Conservation (phyloP, 176 grass and related monocot species). For the Oropetium thomaeum region DNA sequence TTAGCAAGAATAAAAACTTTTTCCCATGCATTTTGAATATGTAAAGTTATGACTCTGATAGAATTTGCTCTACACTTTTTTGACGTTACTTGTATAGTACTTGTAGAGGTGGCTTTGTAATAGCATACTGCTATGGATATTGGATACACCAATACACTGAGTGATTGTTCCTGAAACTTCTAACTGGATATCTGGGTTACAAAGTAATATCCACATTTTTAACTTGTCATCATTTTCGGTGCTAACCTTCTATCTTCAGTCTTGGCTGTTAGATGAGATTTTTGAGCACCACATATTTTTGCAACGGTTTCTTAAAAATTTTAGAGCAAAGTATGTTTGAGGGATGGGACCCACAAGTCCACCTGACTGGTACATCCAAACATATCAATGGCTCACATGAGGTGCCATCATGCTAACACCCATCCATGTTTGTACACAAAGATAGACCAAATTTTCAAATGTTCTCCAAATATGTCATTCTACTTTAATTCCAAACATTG, state of each 20-base stretch:
- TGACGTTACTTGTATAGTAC: background rate
- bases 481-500: background rate
- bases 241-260: background rate
- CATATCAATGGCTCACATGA: background rate
- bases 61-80: background rate
- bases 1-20: constrained; percentile 3
- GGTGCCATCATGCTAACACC: background rate
- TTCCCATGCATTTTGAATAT: background rate
- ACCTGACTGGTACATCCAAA: constrained; percentile 1
- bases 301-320: no score
- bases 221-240: background rate
- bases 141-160: background rate
- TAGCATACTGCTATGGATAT: background rate
- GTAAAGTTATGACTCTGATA: background rate
- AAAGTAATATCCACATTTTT: background rate
- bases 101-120: background rate
- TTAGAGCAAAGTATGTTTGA: no score
- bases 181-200: background rate
- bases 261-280: background rate
- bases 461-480: background rate
- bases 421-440: background rate
- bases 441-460: background rate
- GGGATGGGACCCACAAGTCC: no score
- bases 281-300: background rate
- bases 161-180: background rate